Evolutionary conservation across 139 green algal species (phyloP).

Genomic region (Coccomyxa sp.): DNA sequence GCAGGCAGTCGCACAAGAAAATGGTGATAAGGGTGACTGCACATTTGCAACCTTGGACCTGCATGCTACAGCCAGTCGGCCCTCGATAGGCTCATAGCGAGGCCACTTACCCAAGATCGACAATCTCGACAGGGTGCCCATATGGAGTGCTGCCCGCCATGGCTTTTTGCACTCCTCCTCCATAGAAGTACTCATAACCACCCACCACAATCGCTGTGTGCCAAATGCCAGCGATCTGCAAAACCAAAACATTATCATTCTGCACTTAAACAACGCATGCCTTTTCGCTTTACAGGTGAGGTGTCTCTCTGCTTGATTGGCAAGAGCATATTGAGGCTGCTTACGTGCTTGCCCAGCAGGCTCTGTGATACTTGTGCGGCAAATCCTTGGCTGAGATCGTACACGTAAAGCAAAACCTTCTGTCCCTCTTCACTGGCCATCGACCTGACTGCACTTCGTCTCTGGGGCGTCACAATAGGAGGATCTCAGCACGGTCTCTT

Average conservation of each 20-base stretch:
- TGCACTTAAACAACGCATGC: background rate
- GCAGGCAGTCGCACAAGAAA: too few species aligned
- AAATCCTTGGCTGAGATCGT: conserved; percentile 74
- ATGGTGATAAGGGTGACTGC: too few species aligned
- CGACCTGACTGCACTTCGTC: background rate
- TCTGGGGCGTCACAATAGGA: background rate
- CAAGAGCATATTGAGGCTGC: background rate
- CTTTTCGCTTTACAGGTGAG: background rate
- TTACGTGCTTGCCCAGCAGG: conserved; percentile 44
- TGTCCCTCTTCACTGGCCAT: conserved; percentile 16
- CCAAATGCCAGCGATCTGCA: conserved; percentile 65
- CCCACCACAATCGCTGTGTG: conserved; percentile 61
- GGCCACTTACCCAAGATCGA: conserved; percentile 50
- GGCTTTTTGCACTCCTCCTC: conserved; percentile 46
- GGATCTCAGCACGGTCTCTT: background rate
- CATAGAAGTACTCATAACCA: conserved; percentile 30
- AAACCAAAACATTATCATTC: background rate
- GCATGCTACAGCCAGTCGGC: too few species aligned
- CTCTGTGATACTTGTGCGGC: conserved; percentile 46
- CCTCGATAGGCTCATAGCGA: background rate
- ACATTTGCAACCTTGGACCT: too few species aligned
- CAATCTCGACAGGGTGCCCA: conserved; percentile 36
- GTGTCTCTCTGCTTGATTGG: background rate
- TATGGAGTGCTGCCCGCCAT: conserved; percentile 50
- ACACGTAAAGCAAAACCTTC: conserved; percentile 70